A percentile compares a stretch with the other conserved stretches of the same genome.
phyloP scores from a whole-genome alignment of 1,284 basidiomycete genomes.

The Pseudozyma sp. region DNA sequence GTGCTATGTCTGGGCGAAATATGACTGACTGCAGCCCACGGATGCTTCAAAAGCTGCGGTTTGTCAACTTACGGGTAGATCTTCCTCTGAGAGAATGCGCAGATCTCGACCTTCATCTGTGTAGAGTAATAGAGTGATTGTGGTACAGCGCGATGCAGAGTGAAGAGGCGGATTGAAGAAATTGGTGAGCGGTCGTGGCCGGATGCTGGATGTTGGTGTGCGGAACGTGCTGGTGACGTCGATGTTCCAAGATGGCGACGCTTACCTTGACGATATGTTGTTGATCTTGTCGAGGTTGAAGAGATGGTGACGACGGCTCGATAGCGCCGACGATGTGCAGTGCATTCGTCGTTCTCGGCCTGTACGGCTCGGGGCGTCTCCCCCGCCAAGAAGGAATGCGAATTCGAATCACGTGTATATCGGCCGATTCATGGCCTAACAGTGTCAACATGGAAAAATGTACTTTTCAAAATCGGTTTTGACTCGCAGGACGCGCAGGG shows the following conservation, averaged over 20 bases:
- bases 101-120: constrained; percentile 69
- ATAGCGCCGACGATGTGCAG: background rate
- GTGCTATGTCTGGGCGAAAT: no score
- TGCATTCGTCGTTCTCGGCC: background rate
- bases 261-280: constrained; percentile 52
- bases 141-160: constrained; percentile 1
- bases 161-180: constrained; percentile 6
- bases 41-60: constrained; percentile 6
- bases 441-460: no score
- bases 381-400: no score
- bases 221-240: constrained; percentile 15
- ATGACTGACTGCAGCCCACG: constrained; percentile 12
- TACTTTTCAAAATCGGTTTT: no score
- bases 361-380: background rate
- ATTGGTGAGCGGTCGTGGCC: constrained; percentile 30
- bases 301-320: constrained; percentile 41
- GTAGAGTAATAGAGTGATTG: constrained; percentile 2
- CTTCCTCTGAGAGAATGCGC: constrained; percentile 68
- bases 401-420: no score
- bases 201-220: constrained; percentile 3
- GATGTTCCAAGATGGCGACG: constrained; percentile 10
- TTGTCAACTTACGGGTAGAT: constrained; percentile 67
- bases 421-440: no score
- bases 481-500: no score
- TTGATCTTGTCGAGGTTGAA: constrained; percentile 40